A percentile compares a stretch with the other conserved stretches of the same genome.
phyloP scores from a whole-genome alignment of 1,284 basidiomycete species.

The Heliocybe sulcata region DNA sequence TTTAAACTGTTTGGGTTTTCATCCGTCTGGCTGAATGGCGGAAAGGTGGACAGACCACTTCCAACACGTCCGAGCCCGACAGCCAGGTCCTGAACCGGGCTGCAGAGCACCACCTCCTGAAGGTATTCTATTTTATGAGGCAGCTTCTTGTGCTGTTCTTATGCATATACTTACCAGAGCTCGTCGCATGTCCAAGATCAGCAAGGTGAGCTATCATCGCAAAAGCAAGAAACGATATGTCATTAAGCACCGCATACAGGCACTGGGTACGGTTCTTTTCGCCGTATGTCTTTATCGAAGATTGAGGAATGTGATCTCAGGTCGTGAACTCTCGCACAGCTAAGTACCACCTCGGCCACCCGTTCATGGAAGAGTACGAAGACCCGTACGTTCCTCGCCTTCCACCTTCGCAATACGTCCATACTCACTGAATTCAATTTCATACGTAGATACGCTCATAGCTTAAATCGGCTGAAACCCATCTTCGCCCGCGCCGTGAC shows the following conservation, averaged over 20 bases:
- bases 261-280: constrained; percentile 49
- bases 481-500: constrained; percentile 38
- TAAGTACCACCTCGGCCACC: constrained; percentile 52
- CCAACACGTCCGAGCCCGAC: constrained; percentile 40
- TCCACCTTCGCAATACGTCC: background rate
- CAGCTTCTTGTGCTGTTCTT: constrained; percentile 4
- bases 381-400: constrained; percentile 39
- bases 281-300: background rate
- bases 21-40: background rate
- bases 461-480: constrained; percentile 46
- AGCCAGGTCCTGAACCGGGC: constrained; percentile 59
- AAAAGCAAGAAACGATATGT: constrained; percentile 2
- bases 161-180: constrained; percentile 30
- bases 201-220: constrained; percentile 38
- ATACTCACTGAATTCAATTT: background rate
- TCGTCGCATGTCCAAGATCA: constrained; percentile 65
- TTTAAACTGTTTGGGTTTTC: background rate
- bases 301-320: constrained; percentile 22
- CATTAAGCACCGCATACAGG: constrained; percentile 24
- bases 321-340: constrained; percentile 57
- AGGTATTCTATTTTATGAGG: constrained; percentile 32
- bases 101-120: constrained; percentile 55
- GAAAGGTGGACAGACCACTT: constrained; percentile 63
- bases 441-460: constrained; percentile 38
- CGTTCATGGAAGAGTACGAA: constrained; percentile 49